Percentiles rank a stretch among this genome's conserved stretches.
Evolutionary conservation across 2,329 filamentous ascomycete species (phyloP).

Genomic region (Colletotrichum chrysophilum): DNA sequence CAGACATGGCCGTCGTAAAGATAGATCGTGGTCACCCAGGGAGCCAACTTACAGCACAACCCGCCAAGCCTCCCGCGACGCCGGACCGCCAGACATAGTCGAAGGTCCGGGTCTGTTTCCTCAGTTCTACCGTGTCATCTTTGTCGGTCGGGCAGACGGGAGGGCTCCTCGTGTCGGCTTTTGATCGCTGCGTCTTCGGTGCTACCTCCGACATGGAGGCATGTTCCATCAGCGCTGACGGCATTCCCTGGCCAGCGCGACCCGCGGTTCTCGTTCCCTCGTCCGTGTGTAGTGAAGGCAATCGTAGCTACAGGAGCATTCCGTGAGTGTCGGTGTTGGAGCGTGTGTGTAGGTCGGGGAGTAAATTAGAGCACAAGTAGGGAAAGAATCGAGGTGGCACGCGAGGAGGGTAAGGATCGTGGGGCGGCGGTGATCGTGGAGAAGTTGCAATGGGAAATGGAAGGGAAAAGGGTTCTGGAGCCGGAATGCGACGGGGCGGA

Average conservation of each 20-base stretch:
- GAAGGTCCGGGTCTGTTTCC: constrained; percentile 66
- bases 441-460: constrained; percentile 9
- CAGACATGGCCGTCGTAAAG: background rate
- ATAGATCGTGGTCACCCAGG: background rate
- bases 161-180: constrained; percentile 35
- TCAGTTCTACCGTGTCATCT: constrained; percentile 50
- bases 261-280: constrained; percentile 1
- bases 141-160: constrained; percentile 56
- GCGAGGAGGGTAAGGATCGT: constrained; percentile 8
- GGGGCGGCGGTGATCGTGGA: constrained; percentile 13
- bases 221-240: constrained; percentile 61
- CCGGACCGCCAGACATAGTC: constrained; percentile 87
- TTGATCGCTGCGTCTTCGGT: constrained; percentile 34
- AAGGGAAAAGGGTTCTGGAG: constrained; percentile 14
- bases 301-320: background rate
- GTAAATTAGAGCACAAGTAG: background rate
- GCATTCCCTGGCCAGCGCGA: constrained; percentile 49
- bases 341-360: background rate
- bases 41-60: constrained; percentile 76
- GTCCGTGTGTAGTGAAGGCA: background rate
- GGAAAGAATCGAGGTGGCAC: background rate
- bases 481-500: constrained; percentile 18
- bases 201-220: constrained; percentile 61
- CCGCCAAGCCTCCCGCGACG: constrained; percentile 86
- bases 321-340: background rate